These are phyloP conservation scores for Neurospora sublineolata DNA, from an alignment of 495 filamentous ascomycete genomes.

Conservation along the genomic window DNA sequence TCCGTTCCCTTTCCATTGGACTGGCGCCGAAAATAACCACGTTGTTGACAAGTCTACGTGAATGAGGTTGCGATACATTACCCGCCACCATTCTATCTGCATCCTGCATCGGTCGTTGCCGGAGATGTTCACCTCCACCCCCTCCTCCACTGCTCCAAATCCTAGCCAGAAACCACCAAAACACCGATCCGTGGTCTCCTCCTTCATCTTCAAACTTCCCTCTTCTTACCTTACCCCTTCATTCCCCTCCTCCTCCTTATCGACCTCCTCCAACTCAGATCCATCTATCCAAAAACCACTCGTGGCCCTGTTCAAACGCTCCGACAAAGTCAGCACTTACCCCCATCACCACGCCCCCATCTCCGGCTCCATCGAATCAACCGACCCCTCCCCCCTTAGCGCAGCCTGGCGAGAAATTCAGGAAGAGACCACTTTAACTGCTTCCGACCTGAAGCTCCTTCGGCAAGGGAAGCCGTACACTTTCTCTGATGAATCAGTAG, in stretches of 20 bases:
- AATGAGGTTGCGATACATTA: neutral
- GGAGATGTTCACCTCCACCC: neutral
- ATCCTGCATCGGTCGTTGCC: neutral
- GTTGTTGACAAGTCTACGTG: neutral
- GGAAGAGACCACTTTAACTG: constrained; percentile 49
- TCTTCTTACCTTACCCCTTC: neutral
- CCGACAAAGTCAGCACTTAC: constrained; percentile 46
- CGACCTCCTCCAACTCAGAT: constrained; percentile 3
- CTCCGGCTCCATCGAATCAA: constrained; percentile 45
- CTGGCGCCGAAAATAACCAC: neutral
- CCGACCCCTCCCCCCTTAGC: constrained; percentile 37
- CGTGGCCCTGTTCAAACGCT: constrained; percentile 50
- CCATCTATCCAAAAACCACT: constrained; percentile 10
- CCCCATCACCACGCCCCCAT: constrained; percentile 47
- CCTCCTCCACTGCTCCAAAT: neutral
- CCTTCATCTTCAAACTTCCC: constrained; percentile 39
- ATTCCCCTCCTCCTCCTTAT: neutral
- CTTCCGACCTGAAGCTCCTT: constrained; percentile 35
- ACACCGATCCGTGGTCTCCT: constrained; percentile 42
- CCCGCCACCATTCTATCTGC: neutral
- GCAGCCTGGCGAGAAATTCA: constrained; percentile 51
- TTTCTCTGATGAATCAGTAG: constrained; percentile 40
- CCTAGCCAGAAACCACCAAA: constrained; percentile 4
- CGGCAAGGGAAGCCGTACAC: constrained; percentile 48
- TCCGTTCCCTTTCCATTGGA: neutral